Conservation (phyloP, 2,329 filamentous ascomycete species). For the Aspergillus phoenicis region DNA sequence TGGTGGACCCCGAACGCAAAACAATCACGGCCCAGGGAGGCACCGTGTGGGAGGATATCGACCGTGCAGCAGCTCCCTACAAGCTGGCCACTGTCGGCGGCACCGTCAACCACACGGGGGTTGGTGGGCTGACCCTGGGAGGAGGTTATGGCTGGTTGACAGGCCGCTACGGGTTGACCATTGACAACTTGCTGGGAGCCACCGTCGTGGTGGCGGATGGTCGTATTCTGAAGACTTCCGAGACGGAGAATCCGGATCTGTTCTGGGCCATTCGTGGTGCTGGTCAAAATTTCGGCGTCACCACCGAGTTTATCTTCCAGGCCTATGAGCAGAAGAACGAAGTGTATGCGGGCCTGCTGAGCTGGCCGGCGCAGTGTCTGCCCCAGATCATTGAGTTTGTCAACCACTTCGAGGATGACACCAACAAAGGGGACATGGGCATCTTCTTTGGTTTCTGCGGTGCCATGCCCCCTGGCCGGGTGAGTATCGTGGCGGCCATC, state of each 20-base stretch:
- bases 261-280: slow-evolving; percentile 52
- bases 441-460: slow-evolving; percentile 16
- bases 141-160: slow-evolving; percentile 61
- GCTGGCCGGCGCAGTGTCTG: slow-evolving; percentile 29
- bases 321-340: slow-evolving; percentile 36
- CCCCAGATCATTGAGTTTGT: slow-evolving; percentile 24
- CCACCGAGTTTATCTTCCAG: slow-evolving; percentile 45
- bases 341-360: slow-evolving; percentile 40
- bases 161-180: slow-evolving; percentile 55
- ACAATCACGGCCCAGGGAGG: slow-evolving; percentile 6
- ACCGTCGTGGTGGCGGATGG: slow-evolving; percentile 44
- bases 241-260: slow-evolving; percentile 48
- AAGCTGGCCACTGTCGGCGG: slow-evolving; percentile 62
- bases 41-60: slow-evolving; percentile 46
- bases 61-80: slow-evolving; percentile 53
- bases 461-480: not conserved
- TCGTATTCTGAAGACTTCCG: slow-evolving; percentile 38
- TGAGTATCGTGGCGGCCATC: slow-evolving; percentile 16
- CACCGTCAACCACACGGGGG: slow-evolving; percentile 62
- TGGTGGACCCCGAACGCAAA: not conserved
- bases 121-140: slow-evolving; percentile 60
- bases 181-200: slow-evolving; percentile 50
- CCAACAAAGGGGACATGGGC: slow-evolving; percentile 4
- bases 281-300: slow-evolving; percentile 47
- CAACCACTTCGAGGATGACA: slow-evolving; percentile 11